A percentile compares a stretch with the other conserved stretches of the same genome.
Evolutionary conservation across 2,329 filamentous ascomycete genomes (phyloP).

Genomic region (Teratosphaeria nubilosa): DNA sequence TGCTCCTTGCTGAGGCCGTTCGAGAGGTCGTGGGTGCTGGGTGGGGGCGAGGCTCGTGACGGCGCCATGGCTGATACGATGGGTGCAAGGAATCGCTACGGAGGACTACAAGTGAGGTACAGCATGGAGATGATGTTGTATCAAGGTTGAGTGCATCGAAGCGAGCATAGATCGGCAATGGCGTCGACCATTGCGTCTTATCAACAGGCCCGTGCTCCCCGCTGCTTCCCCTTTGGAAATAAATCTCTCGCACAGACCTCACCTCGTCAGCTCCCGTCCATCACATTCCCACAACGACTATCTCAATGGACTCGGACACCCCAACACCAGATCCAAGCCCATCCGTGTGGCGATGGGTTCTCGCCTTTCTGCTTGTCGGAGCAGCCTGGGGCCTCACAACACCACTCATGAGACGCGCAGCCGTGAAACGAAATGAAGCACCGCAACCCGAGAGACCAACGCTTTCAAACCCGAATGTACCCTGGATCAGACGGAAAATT

Average conservation of each 20-base stretch:
- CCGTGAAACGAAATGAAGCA: conserved; percentile 42
- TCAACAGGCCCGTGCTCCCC: not conserved
- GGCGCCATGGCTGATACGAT: not conserved
- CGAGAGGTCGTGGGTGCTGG: conserved; percentile 6
- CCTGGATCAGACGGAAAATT: conserved; percentile 53
- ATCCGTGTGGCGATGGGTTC: conserved; percentile 64
- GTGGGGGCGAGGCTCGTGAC: not conserved
- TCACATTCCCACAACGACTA: not conserved
- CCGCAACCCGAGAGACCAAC: conserved; percentile 43
- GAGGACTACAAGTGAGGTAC: not conserved
- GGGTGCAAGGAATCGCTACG: not conserved
- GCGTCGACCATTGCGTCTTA: not conserved
- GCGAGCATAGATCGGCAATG: not conserved
- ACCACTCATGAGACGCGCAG: conserved; percentile 76
- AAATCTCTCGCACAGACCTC: not conserved
- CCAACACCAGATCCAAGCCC: conserved; percentile 21
- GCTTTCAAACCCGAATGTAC: conserved; percentile 34
- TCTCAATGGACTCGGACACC: conserved; percentile 20
- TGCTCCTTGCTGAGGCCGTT: conserved; percentile 61
- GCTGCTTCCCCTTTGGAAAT: conserved; percentile 1
- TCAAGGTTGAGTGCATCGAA: not conserved
- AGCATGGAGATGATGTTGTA: not conserved
- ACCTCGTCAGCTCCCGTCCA: not conserved
- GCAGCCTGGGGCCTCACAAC: conserved; percentile 90
- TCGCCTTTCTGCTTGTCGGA: conserved; percentile 84